Evolutionary conservation across 805 yeast genomes (phyloP), one percentile per base, ranked within the genome.

Genomic region (Pichia ethanolica): DNA sequence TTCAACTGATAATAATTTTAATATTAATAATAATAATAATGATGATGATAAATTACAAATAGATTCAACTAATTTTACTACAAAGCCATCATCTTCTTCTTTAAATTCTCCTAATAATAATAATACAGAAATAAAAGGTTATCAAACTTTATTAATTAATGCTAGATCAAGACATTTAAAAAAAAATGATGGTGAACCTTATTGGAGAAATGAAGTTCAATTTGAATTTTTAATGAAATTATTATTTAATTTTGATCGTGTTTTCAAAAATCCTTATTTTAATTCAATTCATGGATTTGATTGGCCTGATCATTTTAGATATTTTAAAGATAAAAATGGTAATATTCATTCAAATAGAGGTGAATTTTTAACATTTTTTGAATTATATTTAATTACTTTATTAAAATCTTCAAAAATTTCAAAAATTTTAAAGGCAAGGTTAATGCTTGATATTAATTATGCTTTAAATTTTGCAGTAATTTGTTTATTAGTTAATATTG

Each of bases 121-220:
- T 30, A 7, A 53, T 32, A 52, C 55, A 26, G 61, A 59, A 13
- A 47, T 44, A 35, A 63, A 59, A 50, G 58, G 52, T 50, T 63
- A 61, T 42, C 66, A 60, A 45, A 59, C 66, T 5, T 50, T 59
- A 26, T 49, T 61, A 42, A 59, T 66, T 8, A 61, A 69, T 54
- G 57, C 66, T 3, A 56, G 68, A 44, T 53, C 65, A 5, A 71
- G 86, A 42, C 89, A 83, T 64, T 65, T 91, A 57, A 91, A 91
- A 66, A 91, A 90, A 62, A 74, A 81, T 20, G 98, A 91, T 61
- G 97, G 98, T 6, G 95, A 86, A 59, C 95, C 96, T 25, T 81
- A 90, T 51, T 86, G 93, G 85, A 74, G 98, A 44, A 75, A 70
- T 48, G 98, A 91, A 59, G 83, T 91, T 49, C 97, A 89, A 65